Conservation (phyloP, 1,284 basidiomycete species). For the Bothia castanella region DNA sequence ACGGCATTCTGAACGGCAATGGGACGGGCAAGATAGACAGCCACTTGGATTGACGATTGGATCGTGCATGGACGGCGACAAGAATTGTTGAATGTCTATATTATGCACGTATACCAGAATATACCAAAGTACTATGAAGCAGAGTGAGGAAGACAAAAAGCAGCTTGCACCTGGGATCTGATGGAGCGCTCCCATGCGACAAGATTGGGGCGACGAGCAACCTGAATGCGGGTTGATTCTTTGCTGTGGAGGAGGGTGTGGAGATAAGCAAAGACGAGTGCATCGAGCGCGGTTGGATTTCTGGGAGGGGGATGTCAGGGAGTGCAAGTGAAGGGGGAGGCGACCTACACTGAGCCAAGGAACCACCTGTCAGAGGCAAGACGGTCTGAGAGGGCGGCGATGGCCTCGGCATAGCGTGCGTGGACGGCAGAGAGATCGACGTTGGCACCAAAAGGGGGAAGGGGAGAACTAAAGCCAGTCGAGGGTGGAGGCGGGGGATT, state of each 20-base stretch:
- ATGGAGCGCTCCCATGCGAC: conserved; percentile 72
- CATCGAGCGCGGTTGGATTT: conserved; percentile 70
- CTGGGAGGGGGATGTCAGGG: conserved; percentile 28
- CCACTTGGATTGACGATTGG: conserved; percentile 16
- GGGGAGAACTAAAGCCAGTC: conserved; percentile 59
- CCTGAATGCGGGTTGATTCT: conserved; percentile 53
- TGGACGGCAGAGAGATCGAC: conserved; percentile 48
- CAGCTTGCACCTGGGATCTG: conserved; percentile 51
- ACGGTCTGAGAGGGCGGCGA: conserved; percentile 65
- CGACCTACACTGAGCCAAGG: conserved; percentile 63
- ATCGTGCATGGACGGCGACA: not conserved
- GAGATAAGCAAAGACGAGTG: conserved; percentile 73
- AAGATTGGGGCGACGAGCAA: conserved; percentile 66
- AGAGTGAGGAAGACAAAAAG: conserved; percentile 37
- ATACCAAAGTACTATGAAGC: conserved; percentile 17
- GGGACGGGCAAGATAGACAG: conserved; percentile 14
- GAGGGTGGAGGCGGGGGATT: conserved; percentile 63
- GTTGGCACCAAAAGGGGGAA: conserved; percentile 58
- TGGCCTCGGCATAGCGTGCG: conserved; percentile 64
- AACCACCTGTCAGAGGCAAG: conserved; percentile 75
- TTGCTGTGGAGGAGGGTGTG: conserved; percentile 56
- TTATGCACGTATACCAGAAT: conserved; percentile 17
- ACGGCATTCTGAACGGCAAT: conserved; percentile 16
- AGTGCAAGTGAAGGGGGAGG: not conserved
- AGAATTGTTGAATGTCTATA: not conserved